Percentiles rank a stretch among this genome's conserved stretches.
phyloP scores from a whole-genome alignment of 2,329 filamentous ascomycete genomes.

The Sarocladium kiliense region DNA sequence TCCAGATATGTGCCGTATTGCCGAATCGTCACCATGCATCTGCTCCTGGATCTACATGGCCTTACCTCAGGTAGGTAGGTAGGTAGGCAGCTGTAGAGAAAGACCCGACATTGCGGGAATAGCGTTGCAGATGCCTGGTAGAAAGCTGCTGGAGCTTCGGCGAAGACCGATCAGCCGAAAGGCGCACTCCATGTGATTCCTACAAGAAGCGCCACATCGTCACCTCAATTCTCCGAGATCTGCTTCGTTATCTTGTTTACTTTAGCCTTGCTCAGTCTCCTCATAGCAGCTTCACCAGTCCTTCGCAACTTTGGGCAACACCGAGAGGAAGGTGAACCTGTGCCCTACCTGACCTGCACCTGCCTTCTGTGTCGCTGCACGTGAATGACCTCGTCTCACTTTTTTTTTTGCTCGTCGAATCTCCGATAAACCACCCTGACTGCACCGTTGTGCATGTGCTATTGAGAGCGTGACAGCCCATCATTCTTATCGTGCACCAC shows the following conservation, averaged over 20 bases:
- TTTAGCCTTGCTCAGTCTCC: background rate
- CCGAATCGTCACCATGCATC: background rate
- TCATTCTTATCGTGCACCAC: background rate
- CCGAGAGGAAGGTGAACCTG: background rate
- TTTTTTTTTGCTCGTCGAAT: no score
- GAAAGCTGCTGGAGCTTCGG: background rate
- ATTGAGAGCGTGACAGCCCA: background rate
- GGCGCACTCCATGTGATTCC: background rate
- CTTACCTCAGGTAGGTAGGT: background rate
- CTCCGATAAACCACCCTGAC: background rate
- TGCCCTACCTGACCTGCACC: background rate
- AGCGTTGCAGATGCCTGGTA: background rate
- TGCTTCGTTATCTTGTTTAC: background rate
- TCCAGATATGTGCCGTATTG: background rate
- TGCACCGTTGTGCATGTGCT: background rate
- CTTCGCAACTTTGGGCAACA: background rate
- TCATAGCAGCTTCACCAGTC: background rate
- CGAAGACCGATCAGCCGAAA: background rate
- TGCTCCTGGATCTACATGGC: background rate
- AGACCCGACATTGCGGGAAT: background rate
- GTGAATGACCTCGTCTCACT: background rate
- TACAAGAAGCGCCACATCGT: slow-evolving; percentile 1
- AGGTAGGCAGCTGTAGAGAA: background rate
- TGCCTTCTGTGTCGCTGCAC: background rate
- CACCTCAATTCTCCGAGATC: background rate